A percentile compares a stretch with the other conserved stretches of the same genome.
phyloP scores from a whole-genome alignment of 345 rosid species.

The Brassica nigra region DNA sequence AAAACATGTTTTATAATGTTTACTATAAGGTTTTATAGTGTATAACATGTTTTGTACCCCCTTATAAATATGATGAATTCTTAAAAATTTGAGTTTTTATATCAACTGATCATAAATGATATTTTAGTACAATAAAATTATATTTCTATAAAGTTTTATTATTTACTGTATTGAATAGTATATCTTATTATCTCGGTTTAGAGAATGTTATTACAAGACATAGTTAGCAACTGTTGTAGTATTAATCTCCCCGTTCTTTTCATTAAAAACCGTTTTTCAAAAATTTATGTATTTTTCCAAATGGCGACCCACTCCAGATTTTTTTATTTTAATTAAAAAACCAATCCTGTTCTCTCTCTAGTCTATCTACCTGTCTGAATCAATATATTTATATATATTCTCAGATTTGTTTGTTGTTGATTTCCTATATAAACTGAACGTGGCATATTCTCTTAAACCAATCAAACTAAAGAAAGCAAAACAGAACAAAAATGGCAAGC shows the following conservation, averaged over 20 bases:
- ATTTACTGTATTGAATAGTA: background rate
- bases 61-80: background rate
- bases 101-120: background rate
- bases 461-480: conserved; percentile 23
- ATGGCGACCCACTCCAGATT: conserved; percentile 11
- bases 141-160: too few relatives aligned
- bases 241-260: background rate
- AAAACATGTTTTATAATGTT: background rate
- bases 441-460: background rate
- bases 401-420: background rate
- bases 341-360: conserved; percentile 20
- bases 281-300: background rate
- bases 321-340: background rate
- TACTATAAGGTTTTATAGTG: background rate
- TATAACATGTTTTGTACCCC: background rate
- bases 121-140: background rate
- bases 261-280: background rate
- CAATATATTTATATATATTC: background rate
- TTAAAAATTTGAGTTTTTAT: background rate
- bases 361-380: conserved; percentile 1
- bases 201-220: background rate
- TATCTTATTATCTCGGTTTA: background rate
- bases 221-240: background rate
- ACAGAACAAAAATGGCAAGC: conserved; percentile 33
- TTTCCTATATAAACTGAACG: conserved; percentile 3